Evolutionary conservation across 305 asterid species (phyloP).

Genomic region (Salvia sclarea): DNA sequence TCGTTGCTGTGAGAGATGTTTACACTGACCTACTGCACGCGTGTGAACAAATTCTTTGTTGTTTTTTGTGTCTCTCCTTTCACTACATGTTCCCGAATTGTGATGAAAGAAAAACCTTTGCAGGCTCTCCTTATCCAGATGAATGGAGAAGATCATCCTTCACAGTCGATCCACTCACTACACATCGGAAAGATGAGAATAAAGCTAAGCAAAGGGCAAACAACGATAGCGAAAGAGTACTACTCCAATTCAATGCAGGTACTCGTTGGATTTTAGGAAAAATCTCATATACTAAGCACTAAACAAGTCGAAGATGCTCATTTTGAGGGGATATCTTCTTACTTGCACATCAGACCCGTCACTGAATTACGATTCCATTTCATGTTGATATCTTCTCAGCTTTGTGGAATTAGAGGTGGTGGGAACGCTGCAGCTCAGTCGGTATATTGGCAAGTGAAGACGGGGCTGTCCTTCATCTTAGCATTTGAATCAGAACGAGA

Average conservation of each 20-base stretch:
- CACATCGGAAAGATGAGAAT: conserved; percentile 90
- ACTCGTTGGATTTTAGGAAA: background rate
- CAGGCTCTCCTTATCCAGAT: conserved; percentile 76
- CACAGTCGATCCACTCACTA: conserved; percentile 73
- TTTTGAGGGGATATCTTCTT: background rate
- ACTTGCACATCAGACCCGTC: background rate
- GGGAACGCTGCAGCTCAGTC: conserved; percentile 93
- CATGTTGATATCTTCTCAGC: conserved; percentile 48
- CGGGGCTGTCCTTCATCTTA: conserved; percentile 58
- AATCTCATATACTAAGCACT: background rate
- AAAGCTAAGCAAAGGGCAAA: conserved; percentile 77
- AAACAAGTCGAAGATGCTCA: background rate
- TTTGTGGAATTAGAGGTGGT: conserved; percentile 95
- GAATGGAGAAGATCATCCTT: conserved; percentile 67
- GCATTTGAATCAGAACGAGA: conserved; percentile 89
- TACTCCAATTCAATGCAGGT: conserved; percentile 96
- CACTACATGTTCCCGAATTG: background rate
- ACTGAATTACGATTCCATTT: background rate
- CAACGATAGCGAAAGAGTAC: conserved; percentile 72
- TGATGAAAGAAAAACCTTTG: conserved; percentile 11
- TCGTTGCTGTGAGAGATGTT: background rate
- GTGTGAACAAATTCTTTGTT: background rate
- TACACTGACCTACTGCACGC: background rate
- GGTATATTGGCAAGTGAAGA: conserved; percentile 72
- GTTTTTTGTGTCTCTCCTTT: background rate